Conservation (phyloP, 768 basidiomycete species). For the Phlebiopsis flavidoalba region DNA sequence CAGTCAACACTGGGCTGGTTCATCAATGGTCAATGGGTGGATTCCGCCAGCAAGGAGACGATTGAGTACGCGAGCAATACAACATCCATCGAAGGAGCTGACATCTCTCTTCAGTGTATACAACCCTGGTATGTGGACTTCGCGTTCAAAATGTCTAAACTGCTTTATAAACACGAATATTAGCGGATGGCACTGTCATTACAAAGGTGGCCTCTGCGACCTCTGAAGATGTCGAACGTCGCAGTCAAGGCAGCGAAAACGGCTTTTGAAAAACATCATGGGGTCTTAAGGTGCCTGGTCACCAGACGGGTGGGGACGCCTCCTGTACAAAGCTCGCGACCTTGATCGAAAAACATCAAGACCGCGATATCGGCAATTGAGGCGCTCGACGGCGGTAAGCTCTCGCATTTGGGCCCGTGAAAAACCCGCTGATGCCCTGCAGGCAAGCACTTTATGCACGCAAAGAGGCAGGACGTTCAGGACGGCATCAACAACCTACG, state of each 20-base stretch:
- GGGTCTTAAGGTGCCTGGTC: conserved; percentile 45
- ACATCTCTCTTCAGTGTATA: background rate
- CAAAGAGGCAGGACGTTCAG: conserved; percentile 43
- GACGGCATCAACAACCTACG: conserved; percentile 45
- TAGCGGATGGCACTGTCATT: conserved; percentile 18
- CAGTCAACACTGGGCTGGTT: conserved; percentile 34
- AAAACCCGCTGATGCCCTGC: conserved; percentile 47
- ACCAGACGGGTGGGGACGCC: conserved; percentile 35
- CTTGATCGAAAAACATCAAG: conserved; percentile 44
- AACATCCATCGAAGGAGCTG: conserved; percentile 11
- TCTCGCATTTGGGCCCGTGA: conserved; percentile 29
- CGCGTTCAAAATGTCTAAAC: background rate
- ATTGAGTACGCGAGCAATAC: conserved; percentile 10
- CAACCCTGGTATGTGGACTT: background rate
- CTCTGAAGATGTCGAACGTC: conserved; percentile 40
- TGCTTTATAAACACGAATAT: background rate
- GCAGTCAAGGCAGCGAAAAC: conserved; percentile 36
- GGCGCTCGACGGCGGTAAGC: conserved; percentile 39
- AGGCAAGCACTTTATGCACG: conserved; percentile 48
- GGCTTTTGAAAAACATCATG: conserved; percentile 38
- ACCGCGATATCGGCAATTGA: conserved; percentile 49
- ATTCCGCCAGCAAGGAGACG: conserved; percentile 9
- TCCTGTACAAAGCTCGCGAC: conserved; percentile 44
- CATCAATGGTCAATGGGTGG: conserved; percentile 34
- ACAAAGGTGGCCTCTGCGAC: conserved; percentile 30